These are phyloP conservation scores for Penicillium sp. DNA, from an alignment of 2,329 filamentous ascomycete genomes.

Conservation along the genomic window DNA sequence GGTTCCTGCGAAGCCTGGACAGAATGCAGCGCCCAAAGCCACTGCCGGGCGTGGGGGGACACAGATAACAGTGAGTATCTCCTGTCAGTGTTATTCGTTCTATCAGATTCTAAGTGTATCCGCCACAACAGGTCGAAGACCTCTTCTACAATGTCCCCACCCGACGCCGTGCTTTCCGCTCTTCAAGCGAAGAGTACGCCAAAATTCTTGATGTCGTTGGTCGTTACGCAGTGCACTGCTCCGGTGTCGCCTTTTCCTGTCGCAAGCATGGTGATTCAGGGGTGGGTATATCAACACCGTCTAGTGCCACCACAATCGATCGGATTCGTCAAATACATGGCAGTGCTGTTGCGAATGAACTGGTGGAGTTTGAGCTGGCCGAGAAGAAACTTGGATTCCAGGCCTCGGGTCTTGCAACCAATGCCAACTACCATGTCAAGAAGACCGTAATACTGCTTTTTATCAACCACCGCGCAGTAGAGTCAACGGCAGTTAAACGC, in stretches of 20 bases:
- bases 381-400: constrained; percentile 84
- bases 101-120: background rate
- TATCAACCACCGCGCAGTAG: constrained; percentile 94
- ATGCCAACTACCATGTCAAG: constrained; percentile 93
- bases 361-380: constrained; percentile 73
- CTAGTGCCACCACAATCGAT: constrained; percentile 73
- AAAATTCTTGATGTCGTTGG: constrained; percentile 97
- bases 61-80: constrained; percentile 73
- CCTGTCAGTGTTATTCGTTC: background rate
- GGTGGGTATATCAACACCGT: constrained; percentile 77
- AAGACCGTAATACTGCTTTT: constrained; percentile 86
- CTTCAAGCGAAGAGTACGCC: constrained; percentile 90
- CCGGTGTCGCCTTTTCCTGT: constrained; percentile 90
- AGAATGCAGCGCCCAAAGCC: constrained; percentile 81
- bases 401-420: constrained; percentile 79
- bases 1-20: constrained; percentile 82
- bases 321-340: constrained; percentile 91
- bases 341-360: constrained; percentile 80
- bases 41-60: constrained; percentile 87
- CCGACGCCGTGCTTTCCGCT: constrained; percentile 85
- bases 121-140: constrained; percentile 71
- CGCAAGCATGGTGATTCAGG: constrained; percentile 93
- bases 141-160: constrained; percentile 96
- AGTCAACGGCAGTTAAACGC: constrained; percentile 85
- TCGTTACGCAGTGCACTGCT: constrained; percentile 89